phyloP scores from a whole-genome alignment of 345 rosid species.

The Sonneratia caseolaris region DNA sequence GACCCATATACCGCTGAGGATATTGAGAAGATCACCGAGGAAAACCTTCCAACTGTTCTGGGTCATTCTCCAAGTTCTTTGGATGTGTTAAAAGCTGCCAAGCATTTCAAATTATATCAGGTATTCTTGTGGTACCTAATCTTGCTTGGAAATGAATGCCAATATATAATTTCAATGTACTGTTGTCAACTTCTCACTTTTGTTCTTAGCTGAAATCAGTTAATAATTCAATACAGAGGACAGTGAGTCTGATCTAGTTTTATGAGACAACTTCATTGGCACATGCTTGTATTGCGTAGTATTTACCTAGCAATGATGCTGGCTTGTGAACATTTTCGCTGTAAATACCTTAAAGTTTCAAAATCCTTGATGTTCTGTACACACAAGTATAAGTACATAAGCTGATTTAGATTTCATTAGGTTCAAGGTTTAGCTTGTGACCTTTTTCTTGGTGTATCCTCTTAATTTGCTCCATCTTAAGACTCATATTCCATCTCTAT shows the following conservation, averaged over 20 bases:
- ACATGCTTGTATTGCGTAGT: not conserved
- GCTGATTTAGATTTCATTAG: not conserved
- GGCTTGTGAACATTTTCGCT: not conserved
- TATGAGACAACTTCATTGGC: not conserved
- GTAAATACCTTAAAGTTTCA: not conserved
- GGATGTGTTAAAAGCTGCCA: slow-evolving; percentile 73
- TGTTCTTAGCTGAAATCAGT: not conserved
- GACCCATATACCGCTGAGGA: slow-evolving; percentile 70
- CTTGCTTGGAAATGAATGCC: not conserved
- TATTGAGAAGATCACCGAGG: slow-evolving; percentile 47
- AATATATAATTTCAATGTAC: not conserved
- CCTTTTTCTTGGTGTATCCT: not conserved
- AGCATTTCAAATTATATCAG: slow-evolving; percentile 78
- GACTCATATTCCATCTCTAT: slow-evolving; percentile 1
- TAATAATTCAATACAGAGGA: not conserved
- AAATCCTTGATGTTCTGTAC: not conserved
- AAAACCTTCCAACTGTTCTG: slow-evolving; percentile 50
- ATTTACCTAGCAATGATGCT: not conserved
- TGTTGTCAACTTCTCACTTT: not conserved
- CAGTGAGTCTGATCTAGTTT: not conserved
- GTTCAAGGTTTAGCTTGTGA: not conserved
- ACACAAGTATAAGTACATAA: not conserved
- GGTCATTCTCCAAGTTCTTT: slow-evolving; percentile 54
- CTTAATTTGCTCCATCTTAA: not conserved
- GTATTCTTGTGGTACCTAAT: slow-evolving; percentile 17